These are phyloP conservation scores for Tuber brumale DNA, from an alignment of 495 filamentous ascomycete species.

Conservation along the genomic window DNA sequence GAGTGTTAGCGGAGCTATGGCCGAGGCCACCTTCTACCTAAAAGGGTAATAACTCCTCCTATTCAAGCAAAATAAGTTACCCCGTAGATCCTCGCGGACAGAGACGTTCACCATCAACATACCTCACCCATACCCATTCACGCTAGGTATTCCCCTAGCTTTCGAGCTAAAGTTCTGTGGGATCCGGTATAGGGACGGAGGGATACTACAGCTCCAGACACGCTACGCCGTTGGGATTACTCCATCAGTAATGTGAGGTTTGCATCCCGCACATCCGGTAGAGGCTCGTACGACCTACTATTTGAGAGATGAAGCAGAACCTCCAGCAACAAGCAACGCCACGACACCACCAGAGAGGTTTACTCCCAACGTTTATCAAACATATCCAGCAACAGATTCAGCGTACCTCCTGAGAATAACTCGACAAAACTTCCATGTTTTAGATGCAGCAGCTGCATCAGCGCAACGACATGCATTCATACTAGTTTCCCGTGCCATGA, in stretches of 20 bases:
- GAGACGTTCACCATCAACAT: no score
- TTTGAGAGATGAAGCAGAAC: background rate
- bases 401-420: background rate
- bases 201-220: background rate
- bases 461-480: constrained; percentile 10
- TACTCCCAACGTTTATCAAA: background rate
- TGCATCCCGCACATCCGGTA: background rate
- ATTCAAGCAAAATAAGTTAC: no score
- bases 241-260: background rate
- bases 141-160: no score
- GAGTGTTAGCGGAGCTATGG: no score
- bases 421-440: constrained; percentile 3
- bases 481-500: constrained; percentile 6
- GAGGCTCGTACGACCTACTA: background rate
- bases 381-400: background rate
- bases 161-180: no score
- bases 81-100: no score
- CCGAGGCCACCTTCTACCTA: no score
- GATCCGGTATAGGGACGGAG: no score
- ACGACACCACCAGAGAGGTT: background rate
- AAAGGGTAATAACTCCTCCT: no score
- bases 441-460: background rate
- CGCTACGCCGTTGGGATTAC: background rate
- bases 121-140: no score
- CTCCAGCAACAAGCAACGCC: background rate